Evolutionary conservation across 2,329 filamentous ascomycete genomes (phyloP), one percentile per base, ranked within the genome.

Genomic region (Nakataea oryzae): DNA sequence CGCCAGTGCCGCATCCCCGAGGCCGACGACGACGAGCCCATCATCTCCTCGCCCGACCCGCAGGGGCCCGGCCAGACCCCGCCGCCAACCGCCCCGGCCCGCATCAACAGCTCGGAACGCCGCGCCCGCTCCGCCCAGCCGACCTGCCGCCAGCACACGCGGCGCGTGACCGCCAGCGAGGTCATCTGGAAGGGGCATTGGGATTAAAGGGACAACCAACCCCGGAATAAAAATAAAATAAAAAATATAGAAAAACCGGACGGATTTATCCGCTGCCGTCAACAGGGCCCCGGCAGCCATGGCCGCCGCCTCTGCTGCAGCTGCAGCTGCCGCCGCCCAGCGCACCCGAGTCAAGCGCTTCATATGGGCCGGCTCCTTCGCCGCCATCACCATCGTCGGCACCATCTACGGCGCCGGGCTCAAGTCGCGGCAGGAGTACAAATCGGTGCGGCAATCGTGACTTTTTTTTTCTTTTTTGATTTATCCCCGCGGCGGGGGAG

Each of bases 381-480:
- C 70, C 13, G 68, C 69, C 61, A 66, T 71, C 57, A 71, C 68
- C 41, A 66, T 70, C 54, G 67, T 67, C 2, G 73, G 73, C 60
- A 69, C 68, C 6, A 64, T 72, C 28, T 72, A 70, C 63, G 73
- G 73, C 47, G 73, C 73, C 5, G 67, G 68, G 3, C 66, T 75
- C 54, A 74, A 74, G 67, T 66, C 65, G 41, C 67, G 67, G 54
- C 63, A 67, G 17, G 68, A 74, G 61, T 63, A 60, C 57, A 67
- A 67, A 54, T 60, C 64, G 11, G 69, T 70, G 65, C 29, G 64
- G 62, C 24, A 27, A 9, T 50, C 14, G 4, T 62, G 21, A 24
- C 30, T 21, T n/a, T 32, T 24, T 14, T 28, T 34, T 26, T 47
- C 47, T 41, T 55, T 6, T 47, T 14, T 13, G n/a, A 55, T n/a